These are phyloP conservation scores for Botrytis sinoallii DNA, from an alignment of 2,329 filamentous ascomycete genomes.

Conservation along the genomic window DNA sequence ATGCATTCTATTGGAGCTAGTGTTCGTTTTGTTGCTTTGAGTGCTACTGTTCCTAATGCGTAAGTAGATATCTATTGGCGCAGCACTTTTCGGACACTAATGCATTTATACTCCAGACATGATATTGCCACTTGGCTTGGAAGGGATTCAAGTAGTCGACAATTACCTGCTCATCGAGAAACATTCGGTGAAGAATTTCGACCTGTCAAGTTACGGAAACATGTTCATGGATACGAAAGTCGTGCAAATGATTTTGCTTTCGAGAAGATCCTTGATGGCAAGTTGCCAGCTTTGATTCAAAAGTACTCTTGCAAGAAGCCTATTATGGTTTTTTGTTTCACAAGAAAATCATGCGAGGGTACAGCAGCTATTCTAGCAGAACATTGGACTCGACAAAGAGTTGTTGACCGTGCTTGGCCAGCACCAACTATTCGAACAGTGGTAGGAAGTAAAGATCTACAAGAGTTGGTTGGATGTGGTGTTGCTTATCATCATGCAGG, in stretches of 20 bases:
- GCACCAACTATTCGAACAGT: conserved; percentile 49
- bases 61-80: neutral
- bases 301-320: conserved; percentile 70
- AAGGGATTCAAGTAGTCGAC: conserved; percentile 55
- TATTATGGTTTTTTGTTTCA: conserved; percentile 81
- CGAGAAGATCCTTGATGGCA: conserved; percentile 64
- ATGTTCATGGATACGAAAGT: conserved; percentile 69
- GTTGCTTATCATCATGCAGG: conserved; percentile 84
- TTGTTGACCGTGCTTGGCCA: conserved; percentile 60
- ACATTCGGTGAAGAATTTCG: conserved; percentile 77
- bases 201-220: conserved; percentile 72
- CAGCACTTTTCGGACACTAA: neutral
- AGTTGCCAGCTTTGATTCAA: conserved; percentile 62
- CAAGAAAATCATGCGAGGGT: conserved; percentile 63
- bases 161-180: conserved; percentile 63
- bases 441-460: conserved; percentile 59
- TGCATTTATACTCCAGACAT: conserved; percentile 35
- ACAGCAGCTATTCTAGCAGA: conserved; percentile 67
- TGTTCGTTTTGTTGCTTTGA: conserved; percentile 76
- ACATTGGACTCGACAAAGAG: conserved; percentile 56
- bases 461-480: conserved; percentile 49
- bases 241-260: conserved; percentile 70
- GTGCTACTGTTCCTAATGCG: conserved; percentile 80
- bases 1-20: conserved; percentile 79
- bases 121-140: conserved; percentile 82